These are phyloP conservation scores for Globisporangium spinosum DNA, from an alignment of 352 stramenopile species.

Conservation along the genomic window DNA sequence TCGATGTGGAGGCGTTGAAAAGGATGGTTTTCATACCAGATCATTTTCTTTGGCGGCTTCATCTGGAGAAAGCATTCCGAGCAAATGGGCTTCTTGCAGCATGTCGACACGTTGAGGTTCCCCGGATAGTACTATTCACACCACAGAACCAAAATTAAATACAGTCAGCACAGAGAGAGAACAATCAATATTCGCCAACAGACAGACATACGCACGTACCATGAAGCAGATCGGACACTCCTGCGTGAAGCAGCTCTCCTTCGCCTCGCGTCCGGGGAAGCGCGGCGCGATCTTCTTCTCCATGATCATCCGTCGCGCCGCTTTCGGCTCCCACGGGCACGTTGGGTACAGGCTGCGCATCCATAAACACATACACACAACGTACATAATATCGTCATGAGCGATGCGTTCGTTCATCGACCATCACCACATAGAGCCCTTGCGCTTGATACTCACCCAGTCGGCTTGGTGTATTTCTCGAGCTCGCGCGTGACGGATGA, in stretches of 20 bases:
- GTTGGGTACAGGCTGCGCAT: conserved; percentile 58
- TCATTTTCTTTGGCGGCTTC: conserved; percentile 43
- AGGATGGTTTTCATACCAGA: conserved; percentile 26
- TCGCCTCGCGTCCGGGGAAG: conserved; percentile 55
- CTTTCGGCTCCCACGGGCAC: conserved; percentile 74
- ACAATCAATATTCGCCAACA: not conserved
- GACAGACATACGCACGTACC: conserved; percentile 18
- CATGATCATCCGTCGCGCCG: conserved; percentile 56
- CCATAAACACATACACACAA: not conserved
- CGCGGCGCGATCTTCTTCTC: conserved; percentile 73
- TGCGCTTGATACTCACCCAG: conserved; percentile 33
- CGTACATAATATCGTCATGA: not conserved
- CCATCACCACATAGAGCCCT: not conserved
- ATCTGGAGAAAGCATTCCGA: conserved; percentile 70
- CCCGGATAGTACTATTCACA: conserved; percentile 52
- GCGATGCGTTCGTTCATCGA: not conserved
- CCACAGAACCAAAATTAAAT: not conserved
- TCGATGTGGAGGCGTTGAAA: not conserved
- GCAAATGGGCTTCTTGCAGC: conserved; percentile 73
- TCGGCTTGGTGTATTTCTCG: conserved; percentile 62
- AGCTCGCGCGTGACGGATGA: conserved; percentile 49
- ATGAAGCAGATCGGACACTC: conserved; percentile 87
- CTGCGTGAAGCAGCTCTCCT: conserved; percentile 59
- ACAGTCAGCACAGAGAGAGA: not conserved
- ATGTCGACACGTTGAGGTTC: conserved; percentile 54